Evolutionary conservation across 192 early-diverging fungal species (phyloP), one percentile per base, ranked within the genome.

Genomic region (Umbelopsis sp.): DNA sequence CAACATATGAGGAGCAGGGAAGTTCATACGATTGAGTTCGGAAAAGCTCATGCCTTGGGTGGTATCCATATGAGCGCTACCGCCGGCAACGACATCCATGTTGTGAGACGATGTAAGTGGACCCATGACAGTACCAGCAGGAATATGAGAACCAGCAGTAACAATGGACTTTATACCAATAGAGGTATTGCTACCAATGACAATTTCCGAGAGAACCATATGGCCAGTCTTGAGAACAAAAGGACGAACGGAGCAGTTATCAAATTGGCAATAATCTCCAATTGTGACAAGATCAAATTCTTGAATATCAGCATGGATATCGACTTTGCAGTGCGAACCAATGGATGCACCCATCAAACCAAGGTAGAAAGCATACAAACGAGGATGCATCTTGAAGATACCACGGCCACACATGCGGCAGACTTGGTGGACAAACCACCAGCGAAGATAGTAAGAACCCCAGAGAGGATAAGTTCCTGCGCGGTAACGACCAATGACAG

Each of bases 271-370:
- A 54, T 79, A 52, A 29, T 71, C 72, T 45, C 81, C 79, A 67
- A 84, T 84, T 24, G 76, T 70, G 43, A 84, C 69, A 21, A 84
- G 67, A 51, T 84, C 83, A 76, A 78, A 82, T 67, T 84, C 83
- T 17, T 77, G 49, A n/a, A 84, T 41, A 22, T 44, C 71, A 20
- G 81, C 72, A 29, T 71, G 72, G 24, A 69, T 44, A 66, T 77
- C 66, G 22, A 84, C 29, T 2, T 4, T 29, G 16, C 76, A 74
- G 67, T 82, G 74, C 47, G 59, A 20, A 12, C 80, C 80, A 66
- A 84, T 75, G 43, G 52, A 29, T 10, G 76, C 75, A n/a, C 83
- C 80, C 74, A 80, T 71, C 51, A 78, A 12, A 16, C 74, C 44
- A 25, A 74, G 74, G 44, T 80, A 84, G 12, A 51, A 62, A 29